These are phyloP conservation scores for Amoebophrya sp. DNA, from an alignment of 169 alveolate genomes.

Conservation along the genomic window DNA sequence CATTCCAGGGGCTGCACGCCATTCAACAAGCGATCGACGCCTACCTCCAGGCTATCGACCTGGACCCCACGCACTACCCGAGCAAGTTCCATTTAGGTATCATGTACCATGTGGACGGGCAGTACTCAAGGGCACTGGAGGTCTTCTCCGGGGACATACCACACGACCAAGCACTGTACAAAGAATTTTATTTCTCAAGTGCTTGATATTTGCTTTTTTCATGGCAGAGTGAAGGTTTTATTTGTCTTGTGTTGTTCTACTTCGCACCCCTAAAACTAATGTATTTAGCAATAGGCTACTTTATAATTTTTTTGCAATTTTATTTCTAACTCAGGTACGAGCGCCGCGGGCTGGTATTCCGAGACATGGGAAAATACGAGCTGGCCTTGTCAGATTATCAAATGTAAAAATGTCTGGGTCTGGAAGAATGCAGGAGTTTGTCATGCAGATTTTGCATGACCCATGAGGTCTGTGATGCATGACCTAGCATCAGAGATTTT, in stretches of 20 bases:
- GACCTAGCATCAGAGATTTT: too few species aligned
- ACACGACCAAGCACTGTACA: conserved; percentile 33
- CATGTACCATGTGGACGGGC: conserved; percentile 60
- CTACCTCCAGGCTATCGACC: conserved; percentile 50
- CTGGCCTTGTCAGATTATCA: not conserved
- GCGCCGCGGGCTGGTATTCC: not conserved
- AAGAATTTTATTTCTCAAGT: not conserved
- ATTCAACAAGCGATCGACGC: not conserved
- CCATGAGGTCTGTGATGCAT: too few species aligned
- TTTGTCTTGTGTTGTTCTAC: too few species aligned
- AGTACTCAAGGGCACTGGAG: conserved; percentile 60
- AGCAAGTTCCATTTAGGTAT: conserved; percentile 64
- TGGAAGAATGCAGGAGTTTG: too few species aligned
- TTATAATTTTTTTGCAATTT: too few species aligned
- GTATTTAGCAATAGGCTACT: too few species aligned
- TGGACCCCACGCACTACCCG: conserved; percentile 58
- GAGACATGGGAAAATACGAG: not conserved
- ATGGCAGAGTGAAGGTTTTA: too few species aligned
- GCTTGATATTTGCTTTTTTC: too few species aligned
- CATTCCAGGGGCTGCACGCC: not conserved
- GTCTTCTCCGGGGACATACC: conserved; percentile 53
- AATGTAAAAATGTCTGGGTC: too few species aligned
- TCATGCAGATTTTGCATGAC: too few species aligned
- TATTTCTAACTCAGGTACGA: too few species aligned
- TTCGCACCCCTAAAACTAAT: too few species aligned